Evolutionary conservation across 192 early-diverging fungal genomes (phyloP), one percentile per base, ranked within the genome.

Genomic region (Geranomyces variabilis): DNA sequence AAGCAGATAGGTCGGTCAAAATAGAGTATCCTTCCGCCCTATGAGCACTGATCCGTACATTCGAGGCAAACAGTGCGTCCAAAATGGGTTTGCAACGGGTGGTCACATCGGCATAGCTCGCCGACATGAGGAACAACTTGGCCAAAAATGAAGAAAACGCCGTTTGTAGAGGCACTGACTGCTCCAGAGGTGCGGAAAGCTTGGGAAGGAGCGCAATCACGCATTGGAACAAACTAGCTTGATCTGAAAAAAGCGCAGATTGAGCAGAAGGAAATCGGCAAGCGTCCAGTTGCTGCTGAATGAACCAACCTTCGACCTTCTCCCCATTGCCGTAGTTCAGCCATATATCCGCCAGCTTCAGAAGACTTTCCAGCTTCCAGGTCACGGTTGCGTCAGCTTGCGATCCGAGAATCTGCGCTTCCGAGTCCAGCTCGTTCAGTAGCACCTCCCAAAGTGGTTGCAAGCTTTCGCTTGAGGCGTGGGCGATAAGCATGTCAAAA

Each of bases 41-140:
- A 10, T 10, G 3, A 41, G 5, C 3, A 41, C 36, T 41, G 36
- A 41, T 41, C 36, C 10, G 36, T 55, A 55, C 58, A n/a, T 41
- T 21, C 49, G 60, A 57, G 26, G 75, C 77, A 66, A 86, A 89
- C 15, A 89, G 74, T 44, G 66, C 72, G 26, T 80, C 74, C 22
- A 89, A 62, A 58, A 85, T 48, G 0, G 67, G 51, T 30, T 83
- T 84, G 51, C 87, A 87, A 10, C 60, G 59, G 45, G 81, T 75
- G 15, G 86, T 70, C 21, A 85, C 73, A 45, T 81, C 79, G 26
- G 79, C 78, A 41, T 41, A 41, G 51, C 82, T 48, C 2, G 80
- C 8, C 28, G 63, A 36, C 60, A 68, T 51, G 63, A 64, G 66
- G 48, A 69, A 68, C 66, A 69, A 75, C 43, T 45, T 68, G 61